Evolutionary conservation across 73 alveolate species (phyloP), one percentile per base, ranked within the genome.

Genomic region (Urostyla sp.): DNA sequence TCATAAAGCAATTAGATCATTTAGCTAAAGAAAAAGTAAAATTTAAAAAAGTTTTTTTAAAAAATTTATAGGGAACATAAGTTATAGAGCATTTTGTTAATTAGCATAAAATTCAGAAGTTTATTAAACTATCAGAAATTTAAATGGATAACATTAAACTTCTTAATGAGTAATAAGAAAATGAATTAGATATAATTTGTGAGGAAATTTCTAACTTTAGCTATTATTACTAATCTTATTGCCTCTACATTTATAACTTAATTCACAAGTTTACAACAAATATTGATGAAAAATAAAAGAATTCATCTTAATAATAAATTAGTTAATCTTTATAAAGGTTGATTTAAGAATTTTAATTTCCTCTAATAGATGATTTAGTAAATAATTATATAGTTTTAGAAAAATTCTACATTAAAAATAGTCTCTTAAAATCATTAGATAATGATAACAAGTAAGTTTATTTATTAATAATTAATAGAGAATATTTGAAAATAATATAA

Each of bases 11-110:
- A 32, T 46, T 69, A 1, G 83, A 69, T 31, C 20, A 46, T 7
- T 8, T 69, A 3, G 83, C 83, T 23, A 45, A 69, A 49, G 72
- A 69, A 30, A 69, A 69, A 35, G n/a, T n/a, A n/a, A n/a, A n/a
- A n/a, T n/a, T n/a, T n/a, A n/a, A n/a, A n/a, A n/a, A n/a, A n/a
- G n/a, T n/a, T n/a, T n/a, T n/a, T n/a, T n/a, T n/a, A n/a, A n/a
- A n/a, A n/a, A n/a, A n/a, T n/a, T n/a, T n/a, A n/a, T n/a, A n/a
- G n/a, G 83, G 50, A 0, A 69, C 83, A 4, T 36, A 69, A 69
- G 48, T 69, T 4, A 69, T 69, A 4, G 16, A 69, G 54, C 83
- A 69, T 31, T 69, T 69, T 28, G 49, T 69, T 8, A 69, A 69
- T 31, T 45, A 69, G 31, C 31, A 57, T 30, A 69, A 69, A 30